Base-by-base conservation (phyloP, 2,329 filamentous ascomycete species). In the Diatrype stigma region DNA sequence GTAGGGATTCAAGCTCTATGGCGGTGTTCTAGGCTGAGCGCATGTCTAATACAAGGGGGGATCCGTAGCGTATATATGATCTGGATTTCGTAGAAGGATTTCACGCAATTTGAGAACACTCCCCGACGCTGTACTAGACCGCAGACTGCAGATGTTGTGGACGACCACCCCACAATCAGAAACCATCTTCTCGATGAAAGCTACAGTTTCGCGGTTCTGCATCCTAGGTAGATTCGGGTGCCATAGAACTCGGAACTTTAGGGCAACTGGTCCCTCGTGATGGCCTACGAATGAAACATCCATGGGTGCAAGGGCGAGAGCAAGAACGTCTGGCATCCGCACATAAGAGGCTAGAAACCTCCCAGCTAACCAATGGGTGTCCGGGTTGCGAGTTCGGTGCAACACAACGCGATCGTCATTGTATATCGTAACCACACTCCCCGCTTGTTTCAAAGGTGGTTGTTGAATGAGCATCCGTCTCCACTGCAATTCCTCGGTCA, bases 391-490 rank as follows among this genome's bases (percentile, higher is more conserved):
- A 3, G 21, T 23, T 16, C n/a, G 21, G n/a, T 21, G 26, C 12
- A 16, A 22, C 11, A 44, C 21, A 19, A 44, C n/a, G 22, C 40
- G 40, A 10, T 17, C 3, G 40, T 44, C 21, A 19, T 19, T 19
- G 7, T 14, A 19, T 21, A 44, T 44, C 21, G 40, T 44, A 21
- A 44, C 40, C 11, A 44, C 12, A n/a, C 26, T 16, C 12, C 40
- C 21, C 3, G 26, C 21, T 6, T 44, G 21, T 17, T 26, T 44
- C 28, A 42, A 26, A 12, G 52, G 52, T 21, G 52, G 50, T 45
- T 52, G 47, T 23, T 50, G 52, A 10, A 47, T 28, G 2, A 55
- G 44, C 50, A 55, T 55, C 6, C 47, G 46, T 6, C 45, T 42
- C 50, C 52, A 55, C 21, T 44, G 22, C 11, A 30, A 30, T 16